Evolutionary conservation across 495 filamentous ascomycete species (phyloP), one percentile per base, ranked within the genome.

Genomic region (Penicillium macrosclerotiorum): DNA sequence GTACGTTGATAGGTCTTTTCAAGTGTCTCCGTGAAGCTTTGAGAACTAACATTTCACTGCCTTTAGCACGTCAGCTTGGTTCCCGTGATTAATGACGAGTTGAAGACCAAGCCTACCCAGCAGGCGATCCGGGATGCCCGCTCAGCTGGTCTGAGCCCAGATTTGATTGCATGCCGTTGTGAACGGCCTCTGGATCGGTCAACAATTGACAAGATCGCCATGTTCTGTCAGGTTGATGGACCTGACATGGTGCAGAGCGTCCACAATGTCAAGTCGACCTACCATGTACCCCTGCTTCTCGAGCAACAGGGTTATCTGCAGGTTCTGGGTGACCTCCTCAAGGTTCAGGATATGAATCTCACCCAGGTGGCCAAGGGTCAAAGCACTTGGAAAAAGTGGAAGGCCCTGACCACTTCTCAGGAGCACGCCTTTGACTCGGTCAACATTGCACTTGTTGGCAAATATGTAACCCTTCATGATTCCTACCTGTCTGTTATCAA

Each of bases 41-140:
- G n/a, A n/a, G n/a, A n/a, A n/a, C n/a, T n/a, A n/a, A n/a, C n/a
- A n/a, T n/a, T n/a, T n/a, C n/a, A n/a, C n/a, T n/a, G n/a, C n/a
- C n/a, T n/a, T n/a, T n/a, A n/a, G n/a, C 60, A 58, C 30, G 51
- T 57, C 37, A 61, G 49, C 17, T 44, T 46, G 12, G 56, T 59
- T 67, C 62, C 62, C 4, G 55, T 60, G 27, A 60, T 83, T 24
- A 49, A 50, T 8, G 53, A 47, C 17, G 93, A 97, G 71, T 81
- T 93, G 68, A 98, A 97, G 82, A 96, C 90, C 11, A 98, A 98
- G 67, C 93, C 93, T 1, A 97, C 93, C 0, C 93, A 97, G 63
- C 77, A 85, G 50, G 89, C 93, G 26, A 90, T 96, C 63, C 84
- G 82, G 52, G 80, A 87, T 49, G 84, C 86, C 29, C 79, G 91